phyloP scores from a whole-genome alignment of 106 monocot genomes.

The Posidonia australis region DNA sequence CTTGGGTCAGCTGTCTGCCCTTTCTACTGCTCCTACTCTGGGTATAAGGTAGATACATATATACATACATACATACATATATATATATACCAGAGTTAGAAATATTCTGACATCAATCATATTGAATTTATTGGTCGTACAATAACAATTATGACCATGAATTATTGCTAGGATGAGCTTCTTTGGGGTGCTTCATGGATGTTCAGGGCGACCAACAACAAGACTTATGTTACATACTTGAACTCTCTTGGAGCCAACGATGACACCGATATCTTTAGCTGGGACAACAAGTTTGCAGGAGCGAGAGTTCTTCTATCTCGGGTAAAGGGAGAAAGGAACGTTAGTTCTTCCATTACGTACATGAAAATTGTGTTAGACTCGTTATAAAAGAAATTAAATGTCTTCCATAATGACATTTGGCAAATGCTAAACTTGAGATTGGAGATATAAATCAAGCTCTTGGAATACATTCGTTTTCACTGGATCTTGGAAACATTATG shows the following conservation, averaged over 20 bases:
- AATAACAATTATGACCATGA: too few relatives aligned
- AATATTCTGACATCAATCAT: too few relatives aligned
- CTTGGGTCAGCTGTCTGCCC: slow-evolving; percentile 33
- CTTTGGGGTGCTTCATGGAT: slow-evolving; percentile 64
- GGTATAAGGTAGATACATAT: slow-evolving; percentile 28
- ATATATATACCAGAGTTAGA: neutral
- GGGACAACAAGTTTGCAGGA: slow-evolving; percentile 56
- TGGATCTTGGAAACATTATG: neutral
- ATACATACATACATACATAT: neutral
- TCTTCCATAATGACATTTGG: too few relatives aligned
- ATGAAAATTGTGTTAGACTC: neutral
- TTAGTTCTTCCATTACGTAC: too few relatives aligned
- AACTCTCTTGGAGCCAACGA: slow-evolving; percentile 35
- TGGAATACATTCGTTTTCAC: too few relatives aligned
- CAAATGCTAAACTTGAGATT: too few relatives aligned
- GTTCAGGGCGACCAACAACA: slow-evolving; percentile 33
- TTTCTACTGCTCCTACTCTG: slow-evolving; percentile 67
- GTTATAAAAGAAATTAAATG: neutral
- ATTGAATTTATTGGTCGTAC: too few relatives aligned
- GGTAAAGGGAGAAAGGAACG: too few relatives aligned
- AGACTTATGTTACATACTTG: slow-evolving; percentile 22
- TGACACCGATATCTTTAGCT: slow-evolving; percentile 41
- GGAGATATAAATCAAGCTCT: too few relatives aligned
- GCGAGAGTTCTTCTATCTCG: slow-evolving; percentile 34
- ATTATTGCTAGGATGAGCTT: slow-evolving; percentile 57